phyloP scores from a whole-genome alignment of 2,329 filamentous ascomycete species.

The Fusarium napiforme region DNA sequence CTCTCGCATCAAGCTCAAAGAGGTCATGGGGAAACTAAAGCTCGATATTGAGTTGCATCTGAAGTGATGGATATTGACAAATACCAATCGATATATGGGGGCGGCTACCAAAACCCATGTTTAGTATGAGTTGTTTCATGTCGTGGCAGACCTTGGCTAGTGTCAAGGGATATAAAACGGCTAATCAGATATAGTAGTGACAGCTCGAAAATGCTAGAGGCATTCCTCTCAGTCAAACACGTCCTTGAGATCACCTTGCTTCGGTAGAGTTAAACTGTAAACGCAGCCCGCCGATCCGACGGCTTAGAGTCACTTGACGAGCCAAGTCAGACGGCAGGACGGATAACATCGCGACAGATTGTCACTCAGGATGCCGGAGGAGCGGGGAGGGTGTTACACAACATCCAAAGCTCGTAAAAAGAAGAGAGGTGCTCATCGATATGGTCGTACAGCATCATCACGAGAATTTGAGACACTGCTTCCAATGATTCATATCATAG shows the following conservation, averaged over 20 bases:
- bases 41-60: conserved; percentile 17
- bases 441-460: conserved; percentile 22
- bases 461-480: conserved; percentile 26
- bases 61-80: conserved; percentile 1
- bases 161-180: background rate
- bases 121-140: conserved; percentile 28
- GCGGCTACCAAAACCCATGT: conserved; percentile 8
- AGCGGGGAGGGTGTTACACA: conserved; percentile 19
- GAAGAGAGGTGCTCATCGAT: background rate
- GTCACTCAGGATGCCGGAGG: conserved; percentile 8
- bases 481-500: conserved; percentile 1
- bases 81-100: conserved; percentile 16
- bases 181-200: background rate
- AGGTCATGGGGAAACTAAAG: conserved; percentile 30
- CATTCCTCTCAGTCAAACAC: conserved; percentile 14
- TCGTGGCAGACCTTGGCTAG: conserved; percentile 27
- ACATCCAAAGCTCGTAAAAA: conserved; percentile 6
- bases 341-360: conserved; percentile 10
- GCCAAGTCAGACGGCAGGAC: background rate
- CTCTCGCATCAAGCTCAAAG: conserved; percentile 5
- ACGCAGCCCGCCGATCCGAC: conserved; percentile 24
- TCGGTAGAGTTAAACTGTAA: background rate
- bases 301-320: conserved; percentile 11
- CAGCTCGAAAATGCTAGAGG: conserved; percentile 3
- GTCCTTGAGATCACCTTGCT: background rate